Evolutionary conservation across 192 early-diverging fungal species (phyloP), one percentile per base, ranked within the genome.

Genomic region (Coemansia sp.): DNA sequence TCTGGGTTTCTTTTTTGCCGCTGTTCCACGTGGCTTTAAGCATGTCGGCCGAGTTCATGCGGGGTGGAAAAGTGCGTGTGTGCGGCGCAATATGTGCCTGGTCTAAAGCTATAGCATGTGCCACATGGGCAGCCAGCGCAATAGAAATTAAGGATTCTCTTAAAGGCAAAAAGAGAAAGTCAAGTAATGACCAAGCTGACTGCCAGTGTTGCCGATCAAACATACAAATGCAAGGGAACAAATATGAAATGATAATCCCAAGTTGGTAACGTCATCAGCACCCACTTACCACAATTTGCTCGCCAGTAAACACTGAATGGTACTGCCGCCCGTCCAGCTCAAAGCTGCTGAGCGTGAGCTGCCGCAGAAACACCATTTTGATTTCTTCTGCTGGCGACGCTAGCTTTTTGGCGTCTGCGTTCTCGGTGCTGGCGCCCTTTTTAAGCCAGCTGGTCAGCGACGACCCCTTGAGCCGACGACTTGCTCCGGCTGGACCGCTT

Each of bases 341-440:
- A 22, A 76, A 32, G 54, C 67, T 70, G 61, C 79, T 71, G 20
- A 82, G 74, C 63, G 73, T 71, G 1, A 82, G 55, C 54, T 76
- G 69, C 27, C 71, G 62, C 57, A 82, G 60, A 48, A 82, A 82
- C 32, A 76, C 73, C 50, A 69, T 54, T 61, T 82, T 82, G 66
- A 82, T 75, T 43, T 75, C 79, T 55, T 82, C 79, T 1, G 79
- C 79, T 2, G 79, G 79, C 20, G 79, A 82, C 26, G 74, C 79
- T 27, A 82, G 70, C 61, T 82, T 82, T 29, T 76, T 82, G 2
- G 70, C 57, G 32, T 73, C 71, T 13, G 74, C 41, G 13, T 8
- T 43, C 5, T 63, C 66, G 12, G 41, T 19, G 22, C 48, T 48
- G 20, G 26, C 52, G 56, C 65, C 38, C 49, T 71, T 74, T 47